Evolutionary conservation across 208 protist genomes (phyloP).

Genomic region (Naegleria fowleri): DNA sequence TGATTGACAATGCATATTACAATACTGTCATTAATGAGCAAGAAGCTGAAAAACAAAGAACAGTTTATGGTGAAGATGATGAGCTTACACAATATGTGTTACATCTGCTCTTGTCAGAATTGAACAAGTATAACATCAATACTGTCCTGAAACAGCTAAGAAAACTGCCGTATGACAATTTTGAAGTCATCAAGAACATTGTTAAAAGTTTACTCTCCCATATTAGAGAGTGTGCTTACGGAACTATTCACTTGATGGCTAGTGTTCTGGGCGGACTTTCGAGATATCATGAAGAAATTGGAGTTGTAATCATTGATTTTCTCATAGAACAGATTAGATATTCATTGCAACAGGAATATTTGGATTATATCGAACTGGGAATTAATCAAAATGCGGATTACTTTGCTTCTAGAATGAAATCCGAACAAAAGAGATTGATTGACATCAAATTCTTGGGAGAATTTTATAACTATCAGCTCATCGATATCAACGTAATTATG

Average conservation of each 20-base stretch:
- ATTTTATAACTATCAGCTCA: constrained; percentile 10
- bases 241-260: not conserved
- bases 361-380: not conserved
- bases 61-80: not conserved
- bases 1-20: constrained; percentile 52
- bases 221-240: not conserved
- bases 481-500: constrained; percentile 6
- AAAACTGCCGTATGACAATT: constrained; percentile 10
- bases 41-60: not conserved
- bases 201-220: not conserved
- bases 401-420: not conserved
- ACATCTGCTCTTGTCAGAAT: not conserved
- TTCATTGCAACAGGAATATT: not conserved
- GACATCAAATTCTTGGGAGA: constrained; percentile 20
- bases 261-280: not conserved
- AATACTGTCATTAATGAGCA: not conserved
- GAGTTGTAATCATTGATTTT: not conserved
- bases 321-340: not conserved
- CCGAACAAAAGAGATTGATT: not conserved
- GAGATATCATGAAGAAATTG: not conserved
- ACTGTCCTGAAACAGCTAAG: constrained; percentile 12
- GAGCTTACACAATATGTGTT: not conserved
- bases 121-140: constrained; percentile 5
- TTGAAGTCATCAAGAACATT: not conserved
- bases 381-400: not conserved